phyloP scores from a whole-genome alignment of 2,329 filamentous ascomycete genomes.

The Colletotrichum magnum region DNA sequence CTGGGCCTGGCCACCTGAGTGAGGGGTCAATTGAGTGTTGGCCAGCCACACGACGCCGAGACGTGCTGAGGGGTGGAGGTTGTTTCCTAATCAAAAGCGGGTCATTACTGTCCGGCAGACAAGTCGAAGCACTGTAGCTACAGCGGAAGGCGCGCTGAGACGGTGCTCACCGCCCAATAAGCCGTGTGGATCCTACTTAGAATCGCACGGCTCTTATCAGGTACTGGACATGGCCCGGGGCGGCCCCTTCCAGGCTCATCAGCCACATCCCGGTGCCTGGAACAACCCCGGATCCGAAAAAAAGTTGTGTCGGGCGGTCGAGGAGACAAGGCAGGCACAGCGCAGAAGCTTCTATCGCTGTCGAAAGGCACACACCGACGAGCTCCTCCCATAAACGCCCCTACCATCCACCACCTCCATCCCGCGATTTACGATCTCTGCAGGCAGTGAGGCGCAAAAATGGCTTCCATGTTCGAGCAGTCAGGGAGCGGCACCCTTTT shows the following conservation, averaged over 20 bases:
- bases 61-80: neutral
- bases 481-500: constrained; percentile 96
- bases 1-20: constrained; percentile 11
- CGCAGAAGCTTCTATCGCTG: constrained; percentile 42
- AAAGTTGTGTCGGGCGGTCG: constrained; percentile 39
- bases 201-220: neutral
- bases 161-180: too few species aligned
- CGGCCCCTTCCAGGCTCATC: neutral
- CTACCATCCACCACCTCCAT: constrained; percentile 32
- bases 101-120: fast-evolving
- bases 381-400: constrained; percentile 27
- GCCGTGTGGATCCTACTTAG: neutral
- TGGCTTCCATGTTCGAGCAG: constrained; percentile 97
- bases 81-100: neutral
- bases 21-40: constrained; percentile 38
- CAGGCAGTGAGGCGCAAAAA: constrained; percentile 55
- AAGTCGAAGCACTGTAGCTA: neutral
- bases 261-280: constrained; percentile 41
- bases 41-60: constrained; percentile 29
- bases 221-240: neutral
- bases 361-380: constrained; percentile 40
- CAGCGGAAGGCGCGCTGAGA: too few species aligned
- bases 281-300: constrained; percentile 43
- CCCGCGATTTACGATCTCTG: constrained; percentile 30
- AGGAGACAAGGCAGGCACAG: constrained; percentile 38